phyloP scores from a whole-genome alignment of 306 rosid genomes.

The Crataegus laevigata region DNA sequence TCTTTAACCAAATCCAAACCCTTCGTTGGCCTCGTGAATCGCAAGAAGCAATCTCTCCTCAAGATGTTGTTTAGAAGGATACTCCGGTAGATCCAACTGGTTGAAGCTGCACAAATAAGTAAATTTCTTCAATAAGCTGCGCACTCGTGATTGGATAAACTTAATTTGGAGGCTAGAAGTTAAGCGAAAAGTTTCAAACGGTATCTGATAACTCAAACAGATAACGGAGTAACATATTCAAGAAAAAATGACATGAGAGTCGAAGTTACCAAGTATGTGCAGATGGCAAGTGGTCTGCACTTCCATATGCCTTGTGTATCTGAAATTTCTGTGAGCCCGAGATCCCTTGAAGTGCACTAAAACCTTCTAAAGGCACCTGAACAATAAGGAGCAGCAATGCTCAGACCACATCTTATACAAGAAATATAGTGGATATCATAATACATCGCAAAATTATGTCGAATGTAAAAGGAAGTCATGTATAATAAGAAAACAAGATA shows the following conservation, averaged over 20 bases:
- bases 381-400: slow-evolving; percentile 16
- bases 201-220: neutral
- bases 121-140: neutral
- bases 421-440: neutral
- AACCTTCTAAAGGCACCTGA: slow-evolving; percentile 98
- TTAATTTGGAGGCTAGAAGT: neutral
- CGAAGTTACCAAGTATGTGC: slow-evolving; percentile 88
- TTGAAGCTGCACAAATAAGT: slow-evolving; percentile 64
- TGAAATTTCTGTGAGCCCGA: slow-evolving; percentile 98
- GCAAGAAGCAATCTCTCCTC: slow-evolving; percentile 90
- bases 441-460: neutral
- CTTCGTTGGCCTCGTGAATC: slow-evolving; percentile 90
- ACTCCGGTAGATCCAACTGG: slow-evolving; percentile 93
- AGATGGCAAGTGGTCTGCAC: slow-evolving; percentile 94
- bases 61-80: slow-evolving; percentile 83
- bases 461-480: neutral
- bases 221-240: neutral
- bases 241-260: neutral
- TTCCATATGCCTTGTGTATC: slow-evolving; percentile 98
- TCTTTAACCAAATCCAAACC: slow-evolving; percentile 83
- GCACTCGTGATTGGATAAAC: no score
- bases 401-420: neutral
- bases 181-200: neutral
- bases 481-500: neutral
- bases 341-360: slow-evolving; percentile 97